Conservation (phyloP, 306 rosid species). For the Erythrophleum fordii region DNA sequence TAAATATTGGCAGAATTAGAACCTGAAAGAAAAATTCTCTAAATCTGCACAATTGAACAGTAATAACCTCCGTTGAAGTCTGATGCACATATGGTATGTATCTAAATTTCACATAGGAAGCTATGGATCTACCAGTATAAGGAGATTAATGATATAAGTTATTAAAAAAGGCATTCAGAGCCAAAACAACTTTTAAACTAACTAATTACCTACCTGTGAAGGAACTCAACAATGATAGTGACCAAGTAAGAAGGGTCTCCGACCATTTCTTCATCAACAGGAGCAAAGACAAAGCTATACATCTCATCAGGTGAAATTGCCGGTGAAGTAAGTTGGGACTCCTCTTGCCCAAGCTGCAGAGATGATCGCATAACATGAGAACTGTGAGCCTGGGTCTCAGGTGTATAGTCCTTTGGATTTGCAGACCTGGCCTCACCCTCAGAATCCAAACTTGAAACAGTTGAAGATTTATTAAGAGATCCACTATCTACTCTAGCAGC, state of each 20-base stretch:
- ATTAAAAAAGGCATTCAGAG: constrained; percentile 23
- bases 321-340: constrained; percentile 78
- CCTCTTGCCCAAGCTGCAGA: constrained; percentile 67
- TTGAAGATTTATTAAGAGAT: constrained; percentile 44
- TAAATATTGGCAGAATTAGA: background rate
- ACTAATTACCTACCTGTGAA: constrained; percentile 64
- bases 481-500: constrained; percentile 52
- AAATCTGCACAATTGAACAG: constrained; percentile 4
- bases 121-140: constrained; percentile 8
- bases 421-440: constrained; percentile 58
- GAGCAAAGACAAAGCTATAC: constrained; percentile 80
- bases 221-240: constrained; percentile 80
- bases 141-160: background rate
- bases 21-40: background rate
- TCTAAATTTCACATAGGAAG: constrained; percentile 11
- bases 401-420: constrained; percentile 42
- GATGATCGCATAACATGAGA: constrained; percentile 56
- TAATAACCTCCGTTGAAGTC: background rate
- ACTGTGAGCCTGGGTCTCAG: constrained; percentile 48
- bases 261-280: constrained; percentile 90
- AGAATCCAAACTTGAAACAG: constrained; percentile 60
- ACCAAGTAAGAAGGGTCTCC: constrained; percentile 94
- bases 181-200: constrained; percentile 27
- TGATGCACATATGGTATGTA: background rate
- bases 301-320: constrained; percentile 95